Conservation (phyloP, 805 yeast genomes). For the Blastobotrys peoriensis region DNA sequence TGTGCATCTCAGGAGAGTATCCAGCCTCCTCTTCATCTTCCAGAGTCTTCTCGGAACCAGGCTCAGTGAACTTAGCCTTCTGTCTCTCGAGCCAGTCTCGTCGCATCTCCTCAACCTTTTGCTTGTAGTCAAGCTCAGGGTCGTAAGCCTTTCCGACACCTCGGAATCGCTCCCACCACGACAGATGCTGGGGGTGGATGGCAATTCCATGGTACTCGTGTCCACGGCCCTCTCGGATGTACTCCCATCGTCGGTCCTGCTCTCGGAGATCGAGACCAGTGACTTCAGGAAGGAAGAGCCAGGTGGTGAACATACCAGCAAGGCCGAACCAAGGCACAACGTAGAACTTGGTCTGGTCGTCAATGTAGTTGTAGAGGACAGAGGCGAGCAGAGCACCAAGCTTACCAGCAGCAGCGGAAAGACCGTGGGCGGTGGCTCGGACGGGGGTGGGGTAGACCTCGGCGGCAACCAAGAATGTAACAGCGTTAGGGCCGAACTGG, state of each 20-base stretch:
- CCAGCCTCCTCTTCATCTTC: slow-evolving; percentile 9
- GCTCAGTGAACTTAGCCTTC: slow-evolving; percentile 24
- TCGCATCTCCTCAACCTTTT: slow-evolving; percentile 33
- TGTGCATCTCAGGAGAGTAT: slow-evolving; percentile 28
- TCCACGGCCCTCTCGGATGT: slow-evolving; percentile 30
- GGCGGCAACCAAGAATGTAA: slow-evolving; percentile 59
- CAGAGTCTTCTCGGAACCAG: slow-evolving; percentile 2
- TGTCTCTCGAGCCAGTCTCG: slow-evolving; percentile 33
- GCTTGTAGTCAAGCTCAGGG: slow-evolving; percentile 34
- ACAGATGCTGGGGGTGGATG: slow-evolving; percentile 31
- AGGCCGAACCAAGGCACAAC: slow-evolving; percentile 37
- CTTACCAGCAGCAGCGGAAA: slow-evolving; percentile 61
- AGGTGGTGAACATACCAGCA: slow-evolving; percentile 31
- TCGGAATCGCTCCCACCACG: slow-evolving; percentile 31
- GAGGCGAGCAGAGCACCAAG: slow-evolving; percentile 58
- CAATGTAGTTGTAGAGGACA: slow-evolving; percentile 33
- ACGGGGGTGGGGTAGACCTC: slow-evolving; percentile 60
- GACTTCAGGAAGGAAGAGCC: slow-evolving; percentile 32
- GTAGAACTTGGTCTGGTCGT: slow-evolving; percentile 30
- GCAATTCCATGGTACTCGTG: slow-evolving; percentile 36
- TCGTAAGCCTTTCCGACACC: slow-evolving; percentile 33
- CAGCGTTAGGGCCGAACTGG: slow-evolving; percentile 62
- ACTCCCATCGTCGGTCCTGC: slow-evolving; percentile 34
- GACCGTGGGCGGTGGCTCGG: slow-evolving; percentile 63
- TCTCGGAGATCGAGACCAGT: slow-evolving; percentile 34